These are phyloP conservation scores for Chrysopogon serrulatus DNA, from an alignment of 176 grass and related monocot species.

Conservation along the genomic window DNA sequence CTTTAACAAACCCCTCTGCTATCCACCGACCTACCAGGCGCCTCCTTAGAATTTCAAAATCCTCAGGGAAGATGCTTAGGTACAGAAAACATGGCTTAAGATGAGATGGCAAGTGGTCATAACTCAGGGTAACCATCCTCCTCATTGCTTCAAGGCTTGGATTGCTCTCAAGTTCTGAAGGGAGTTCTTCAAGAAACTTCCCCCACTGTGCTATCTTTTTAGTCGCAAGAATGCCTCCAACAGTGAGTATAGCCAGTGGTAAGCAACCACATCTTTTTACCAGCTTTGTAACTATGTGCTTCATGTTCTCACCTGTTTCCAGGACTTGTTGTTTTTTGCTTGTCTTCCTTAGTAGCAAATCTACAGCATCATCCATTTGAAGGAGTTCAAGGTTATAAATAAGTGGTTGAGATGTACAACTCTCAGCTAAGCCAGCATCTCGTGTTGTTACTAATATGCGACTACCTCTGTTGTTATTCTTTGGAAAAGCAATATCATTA, in stretches of 20 bases:
- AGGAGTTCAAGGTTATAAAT: conserved; percentile 16
- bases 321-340: not conserved
- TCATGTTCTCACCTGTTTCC: not conserved
- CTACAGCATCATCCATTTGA: not conserved
- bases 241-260: conserved; percentile 20
- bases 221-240: conserved; percentile 2
- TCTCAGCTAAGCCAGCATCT: not conserved
- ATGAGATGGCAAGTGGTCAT: conserved; percentile 20
- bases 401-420: not conserved
- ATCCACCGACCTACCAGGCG: conserved; percentile 18
- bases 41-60: not conserved
- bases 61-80: conserved; percentile 25
- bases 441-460: conserved; percentile 19
- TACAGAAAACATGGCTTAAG: conserved; percentile 27
- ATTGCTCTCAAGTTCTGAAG: conserved; percentile 20
- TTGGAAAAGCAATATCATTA: conserved; percentile 7
- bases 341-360: conserved; percentile 18
- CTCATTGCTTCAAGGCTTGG: not conserved
- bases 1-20: conserved; percentile 15
- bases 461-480: not conserved
- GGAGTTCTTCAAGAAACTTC: not conserved
- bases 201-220: not conserved
- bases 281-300: not conserved
- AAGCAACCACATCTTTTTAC: conserved; percentile 3
- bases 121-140: conserved; percentile 3